Evolutionary conservation across 2,329 filamentous ascomycete genomes (phyloP).

Genomic region (Aspergillus eucalypticola): DNA sequence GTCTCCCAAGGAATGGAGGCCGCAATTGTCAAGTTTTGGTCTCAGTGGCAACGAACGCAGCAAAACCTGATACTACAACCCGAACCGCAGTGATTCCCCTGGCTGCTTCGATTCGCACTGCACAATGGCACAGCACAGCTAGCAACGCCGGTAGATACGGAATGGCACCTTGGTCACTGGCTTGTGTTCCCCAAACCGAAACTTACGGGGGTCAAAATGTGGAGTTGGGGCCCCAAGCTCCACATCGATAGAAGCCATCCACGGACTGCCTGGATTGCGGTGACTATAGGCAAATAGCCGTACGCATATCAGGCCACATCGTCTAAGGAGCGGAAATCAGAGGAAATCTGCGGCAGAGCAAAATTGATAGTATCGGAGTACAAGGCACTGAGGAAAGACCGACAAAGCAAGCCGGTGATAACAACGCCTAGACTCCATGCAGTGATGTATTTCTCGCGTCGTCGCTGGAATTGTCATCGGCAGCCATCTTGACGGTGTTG

Average conservation of each 20-base stretch:
- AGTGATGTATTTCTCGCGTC: background rate
- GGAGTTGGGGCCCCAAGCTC: background rate
- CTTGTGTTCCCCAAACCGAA: background rate
- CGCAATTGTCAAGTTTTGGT: too few relatives aligned
- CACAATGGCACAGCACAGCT: too few relatives aligned
- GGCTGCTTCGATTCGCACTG: too few relatives aligned
- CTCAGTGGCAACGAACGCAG: too few relatives aligned
- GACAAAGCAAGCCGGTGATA: background rate
- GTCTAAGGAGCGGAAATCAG: conserved; percentile 36
- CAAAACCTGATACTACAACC: too few relatives aligned
- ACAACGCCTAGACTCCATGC: background rate
- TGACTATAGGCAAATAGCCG: conserved; percentile 32
- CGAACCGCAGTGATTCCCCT: too few relatives aligned
- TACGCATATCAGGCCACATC: conserved; percentile 52
- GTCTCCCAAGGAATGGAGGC: too few relatives aligned
- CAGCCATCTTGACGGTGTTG: too few relatives aligned
- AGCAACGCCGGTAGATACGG: background rate
- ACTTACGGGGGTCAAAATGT: background rate
- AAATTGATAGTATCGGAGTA: conserved; percentile 36
- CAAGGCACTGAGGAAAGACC: conserved; percentile 5
- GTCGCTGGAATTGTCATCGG: too few relatives aligned
- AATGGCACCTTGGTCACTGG: background rate
- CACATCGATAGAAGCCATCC: conserved; percentile 29
- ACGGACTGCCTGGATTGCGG: conserved; percentile 21
- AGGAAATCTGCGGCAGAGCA: conserved; percentile 40